A percentile compares a stretch with the other conserved stretches of the same genome.
Evolutionary conservation across 805 yeast genomes (phyloP).

Genomic region (Wickerhamiella kurtzmanii): DNA sequence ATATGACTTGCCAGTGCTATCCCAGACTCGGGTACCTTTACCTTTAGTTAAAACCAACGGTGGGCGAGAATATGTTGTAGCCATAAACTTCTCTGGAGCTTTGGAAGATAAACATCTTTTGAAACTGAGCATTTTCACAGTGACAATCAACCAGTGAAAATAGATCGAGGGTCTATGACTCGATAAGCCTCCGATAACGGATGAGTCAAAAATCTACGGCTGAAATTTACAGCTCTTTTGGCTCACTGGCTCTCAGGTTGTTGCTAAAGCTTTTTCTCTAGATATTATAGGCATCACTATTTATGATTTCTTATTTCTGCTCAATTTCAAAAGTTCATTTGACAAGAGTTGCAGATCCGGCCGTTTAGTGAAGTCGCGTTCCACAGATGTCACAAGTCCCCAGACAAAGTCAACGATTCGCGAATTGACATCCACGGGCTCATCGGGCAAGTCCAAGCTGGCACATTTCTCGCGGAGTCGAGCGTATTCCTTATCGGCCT

Average conservation of each 20-base stretch:
- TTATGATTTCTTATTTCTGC: background rate
- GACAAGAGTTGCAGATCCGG: slow-evolving; percentile 10
- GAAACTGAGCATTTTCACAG: background rate
- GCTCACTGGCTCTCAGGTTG: background rate
- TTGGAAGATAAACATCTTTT: slow-evolving; percentile 1
- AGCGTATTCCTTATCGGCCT: slow-evolving; percentile 8
- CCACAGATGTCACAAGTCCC: slow-evolving; percentile 9
- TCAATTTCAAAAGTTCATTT: slow-evolving; percentile 11
- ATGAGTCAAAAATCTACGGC: background rate
- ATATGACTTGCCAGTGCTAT: slow-evolving; percentile 58
- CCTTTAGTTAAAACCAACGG: slow-evolving; percentile 67
- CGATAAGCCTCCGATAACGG: background rate
- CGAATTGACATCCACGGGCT: background rate
- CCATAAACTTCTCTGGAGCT: slow-evolving; percentile 17
- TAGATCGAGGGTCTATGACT: background rate
- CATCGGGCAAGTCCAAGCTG: background rate
- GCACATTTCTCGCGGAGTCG: background rate
- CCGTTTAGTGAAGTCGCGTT: slow-evolving; percentile 7
- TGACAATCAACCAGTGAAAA: background rate
- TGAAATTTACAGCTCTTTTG: background rate
- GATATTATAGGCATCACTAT: no score
- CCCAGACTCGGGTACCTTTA: slow-evolving; percentile 67
- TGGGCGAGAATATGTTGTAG: slow-evolving; percentile 29
- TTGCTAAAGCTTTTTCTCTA: no score
- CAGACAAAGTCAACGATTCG: slow-evolving; percentile 12